Base-by-base conservation (phyloP, 345 rosid species). In the Acer saccharum region DNA sequence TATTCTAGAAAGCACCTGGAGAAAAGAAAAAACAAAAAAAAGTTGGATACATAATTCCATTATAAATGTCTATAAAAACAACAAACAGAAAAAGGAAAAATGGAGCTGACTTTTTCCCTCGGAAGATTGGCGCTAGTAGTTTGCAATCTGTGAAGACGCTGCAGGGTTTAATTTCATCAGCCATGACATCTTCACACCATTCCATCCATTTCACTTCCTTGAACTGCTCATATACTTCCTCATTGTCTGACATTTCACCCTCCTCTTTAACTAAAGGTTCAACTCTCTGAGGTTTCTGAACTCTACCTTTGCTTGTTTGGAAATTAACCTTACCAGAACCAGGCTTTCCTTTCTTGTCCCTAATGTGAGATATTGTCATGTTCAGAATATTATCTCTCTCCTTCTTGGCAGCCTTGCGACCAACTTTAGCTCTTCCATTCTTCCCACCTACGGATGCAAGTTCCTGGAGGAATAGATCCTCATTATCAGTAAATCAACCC, bases 151-250 rank as follows among this genome's bases (percentile, higher is more conserved):
- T 92, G 91, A 74, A 96, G 89, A 54, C 98, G 97, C 72, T 63
- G 87, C 76, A 94, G 88, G 27, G 99, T 97, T 90, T 94, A 66
- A 89, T 87, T 83, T 94, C 95, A 77, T 78, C 88, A 60, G 76
- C 86, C 98, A 97, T 89, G 62, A 92, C 97, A 81, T 93, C 99
- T 86, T 93, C 93, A 84, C 99, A 97, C 99, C 99, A 97, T 84
- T 97, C 99, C 97, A 87, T 97, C 99, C 99, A 97, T 87, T 97
- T 97, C 69, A 88, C 94, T 89, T 94, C 98, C 91, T 90, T 97
- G 68, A 97, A 97, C 82, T 97, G 99, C 85, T 94, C 98, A 63
- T 91, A 90, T 32, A 97, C 90, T 86, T 91, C 98, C 80, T 91
- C 99, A 44, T 91, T 84, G 84, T 90, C 99, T 12, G 99, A 97